Evolutionary conservation across 2,329 filamentous ascomycete genomes (phyloP), one percentile per base, ranked within the genome.

Genomic region (Ascochyta viciae-villosae): DNA sequence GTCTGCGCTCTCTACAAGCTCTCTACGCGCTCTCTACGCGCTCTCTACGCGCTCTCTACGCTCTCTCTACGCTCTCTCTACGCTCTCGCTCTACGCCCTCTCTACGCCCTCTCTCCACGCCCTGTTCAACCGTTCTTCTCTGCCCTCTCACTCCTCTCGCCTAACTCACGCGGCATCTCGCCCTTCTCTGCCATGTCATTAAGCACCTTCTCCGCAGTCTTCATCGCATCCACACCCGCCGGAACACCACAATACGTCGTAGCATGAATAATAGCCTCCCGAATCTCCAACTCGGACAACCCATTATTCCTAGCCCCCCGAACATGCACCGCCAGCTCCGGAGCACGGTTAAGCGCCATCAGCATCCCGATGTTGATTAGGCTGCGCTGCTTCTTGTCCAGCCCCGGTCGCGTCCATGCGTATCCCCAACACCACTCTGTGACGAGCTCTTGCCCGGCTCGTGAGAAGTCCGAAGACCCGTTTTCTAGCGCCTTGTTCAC

Each of bases 291-390:
- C 65, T 87, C 85, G 0, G 78, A 82, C 10, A 86, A 74, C 0
- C 87, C 87, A 61, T 89, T 89, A 62, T 84, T 87, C 61, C 86
- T 73, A 1, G 86, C 87, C 0, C 86, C 86, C 22, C 85, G 78
- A n/a, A 87, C 78, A 68, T 89, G 87, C 7, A 85, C 80, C 0
- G 78, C 85, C 53, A 89, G 76, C 67, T 89, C 87, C 0, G 83
- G 81, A 6, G 77, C 78, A 5, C 84, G 78, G 64, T 88, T 88
- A 58, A 87, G 77, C 3, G 85, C 85, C 70, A 83, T 84, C 41
- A 89, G 77, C 82, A 89, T 88, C 43, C 82, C 85, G 43, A 89
- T 84, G 69, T 88, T 88, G 49, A 89, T 75, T 50, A 89, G 77
- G 49, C 81, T 84, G 42, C 87, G 81, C 62, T 85, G 82, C 70